These are phyloP conservation scores for Ophiostoma himal-ulmi DNA, from an alignment of 2,329 filamentous ascomycete genomes.

Conservation along the genomic window DNA sequence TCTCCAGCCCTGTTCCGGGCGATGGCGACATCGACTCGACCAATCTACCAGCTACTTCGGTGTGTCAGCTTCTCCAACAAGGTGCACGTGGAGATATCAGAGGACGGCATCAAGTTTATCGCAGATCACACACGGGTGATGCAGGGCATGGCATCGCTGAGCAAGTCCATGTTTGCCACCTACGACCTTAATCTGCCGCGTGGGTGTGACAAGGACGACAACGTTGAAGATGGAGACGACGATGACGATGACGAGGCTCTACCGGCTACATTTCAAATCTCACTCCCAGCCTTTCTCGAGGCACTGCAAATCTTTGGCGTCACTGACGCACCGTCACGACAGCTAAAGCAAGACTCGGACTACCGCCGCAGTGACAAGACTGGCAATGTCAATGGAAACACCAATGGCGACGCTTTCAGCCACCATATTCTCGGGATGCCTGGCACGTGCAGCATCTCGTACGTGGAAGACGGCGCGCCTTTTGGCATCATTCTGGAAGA, in stretches of 20 bases:
- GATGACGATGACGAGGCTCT: conserved; percentile 38
- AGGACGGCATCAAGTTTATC: conserved; percentile 79
- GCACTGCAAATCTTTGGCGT: conserved; percentile 92
- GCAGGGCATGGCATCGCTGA: conserved; percentile 84
- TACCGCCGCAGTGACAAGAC: conserved; percentile 54
- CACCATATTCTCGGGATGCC: conserved; percentile 76
- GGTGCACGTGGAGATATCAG: conserved; percentile 66
- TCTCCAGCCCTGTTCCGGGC: conserved; percentile 58
- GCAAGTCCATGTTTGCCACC: conserved; percentile 80
- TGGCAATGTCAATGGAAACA: neutral
- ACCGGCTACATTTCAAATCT: conserved; percentile 71
- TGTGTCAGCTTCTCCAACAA: conserved; percentile 57
- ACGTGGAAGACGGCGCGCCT: conserved; percentile 66
- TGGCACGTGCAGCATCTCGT: conserved; percentile 79
- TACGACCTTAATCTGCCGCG: conserved; percentile 61
- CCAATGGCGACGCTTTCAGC: conserved; percentile 57
- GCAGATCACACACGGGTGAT: conserved; percentile 85
- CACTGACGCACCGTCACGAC: conserved; percentile 58
- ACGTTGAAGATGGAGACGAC: conserved; percentile 36
- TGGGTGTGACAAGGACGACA: conserved; percentile 22
- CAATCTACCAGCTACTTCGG: conserved; percentile 58
- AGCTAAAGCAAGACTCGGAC: conserved; percentile 54
- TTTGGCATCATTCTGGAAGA: conserved; percentile 84
- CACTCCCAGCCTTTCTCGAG: conserved; percentile 79
- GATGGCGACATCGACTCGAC: conserved; percentile 70